Conservation (phyloP, 805 yeast species). For the Saccharomycopsis sp. region DNA sequence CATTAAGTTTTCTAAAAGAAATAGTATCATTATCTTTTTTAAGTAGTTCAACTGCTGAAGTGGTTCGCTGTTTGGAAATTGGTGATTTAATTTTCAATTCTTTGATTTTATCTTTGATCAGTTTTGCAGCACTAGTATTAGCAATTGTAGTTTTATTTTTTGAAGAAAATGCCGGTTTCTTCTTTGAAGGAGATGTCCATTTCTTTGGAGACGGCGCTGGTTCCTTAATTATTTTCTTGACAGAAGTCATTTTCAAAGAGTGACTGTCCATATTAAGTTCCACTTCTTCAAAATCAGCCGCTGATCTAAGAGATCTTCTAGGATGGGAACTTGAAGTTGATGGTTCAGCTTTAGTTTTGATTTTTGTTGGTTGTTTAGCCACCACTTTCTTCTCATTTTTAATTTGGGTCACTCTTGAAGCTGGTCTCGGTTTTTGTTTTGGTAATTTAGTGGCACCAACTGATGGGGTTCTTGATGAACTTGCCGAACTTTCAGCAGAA, state of each 20-base stretch:
- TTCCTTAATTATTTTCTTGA: too few species aligned
- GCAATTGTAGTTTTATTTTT: too few species aligned
- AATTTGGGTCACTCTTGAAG: neutral
- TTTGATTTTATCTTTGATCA: neutral
- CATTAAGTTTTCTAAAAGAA: neutral
- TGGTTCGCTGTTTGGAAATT: neutral
- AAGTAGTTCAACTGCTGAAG: neutral
- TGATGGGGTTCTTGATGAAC: neutral
- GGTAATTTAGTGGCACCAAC: neutral
- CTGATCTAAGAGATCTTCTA: too few species aligned
- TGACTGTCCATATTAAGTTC: neutral
- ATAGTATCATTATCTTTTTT: neutral
- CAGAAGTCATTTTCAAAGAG: too few species aligned
- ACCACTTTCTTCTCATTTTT: neutral
- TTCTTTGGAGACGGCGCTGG: neutral
- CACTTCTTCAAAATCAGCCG: neutral
- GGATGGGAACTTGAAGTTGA: neutral
- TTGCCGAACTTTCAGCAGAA: neutral
- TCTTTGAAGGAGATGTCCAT: neutral
- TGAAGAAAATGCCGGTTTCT: too few species aligned
- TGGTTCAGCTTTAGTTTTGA: too few species aligned
- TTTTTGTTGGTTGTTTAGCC: too few species aligned
- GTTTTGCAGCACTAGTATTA: too few species aligned
- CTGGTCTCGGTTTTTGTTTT: too few species aligned
- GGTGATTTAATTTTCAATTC: neutral